Base-by-base conservation (phyloP, 352 stramenopile genomes). In the Pythium sukuiense region DNA sequence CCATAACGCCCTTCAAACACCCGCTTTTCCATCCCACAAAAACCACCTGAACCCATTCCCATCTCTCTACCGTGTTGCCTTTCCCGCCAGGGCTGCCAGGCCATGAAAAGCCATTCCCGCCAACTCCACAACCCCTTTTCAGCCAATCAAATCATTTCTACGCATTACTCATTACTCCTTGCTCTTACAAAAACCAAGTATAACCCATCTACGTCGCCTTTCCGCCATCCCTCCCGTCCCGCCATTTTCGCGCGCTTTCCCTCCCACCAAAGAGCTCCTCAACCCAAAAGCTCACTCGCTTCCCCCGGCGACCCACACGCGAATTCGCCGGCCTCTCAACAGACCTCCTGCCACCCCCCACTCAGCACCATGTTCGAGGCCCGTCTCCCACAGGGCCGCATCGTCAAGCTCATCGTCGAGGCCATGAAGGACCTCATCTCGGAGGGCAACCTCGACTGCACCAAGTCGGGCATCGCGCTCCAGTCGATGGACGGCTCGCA, bases 401-500 rank as follows among this genome's bases (percentile, higher is more conserved):
- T 99, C 69, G 88, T 99, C 59, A 99, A 99, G 85, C 95, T 99
- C 71, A 98, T 99, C 69, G 95, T 99, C 61, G 97, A 99, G 73
- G 92, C 97, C 53, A 98, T 99, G 81, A 99, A 99, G 75, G 98
- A 99, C 75, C 86, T 99, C 46, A 98, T 99, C 70, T 96, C 86
- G 18, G 98, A 99, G 77, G 97, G 96, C 71, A 99, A 99, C 82
- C 90, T 99, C 57, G 96, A 98, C 73, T 98, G 92, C 80, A 97
- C 92, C 70, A 94, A 96, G 73, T 95, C 83, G 46, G 95, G 94
- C 24, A 85, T 98, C 55, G 88, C 88, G 55, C 81, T 98, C 57
- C 84, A 99, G 85, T 98, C 97, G 37, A 99, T 99, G 98, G 98
- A 99, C 79, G 97, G 93, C 55, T 99, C 96, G 30, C 98, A 99